Base-by-base conservation (phyloP, 2,329 filamentous ascomycete genomes). In the Pestalotiopsis sp. region DNA sequence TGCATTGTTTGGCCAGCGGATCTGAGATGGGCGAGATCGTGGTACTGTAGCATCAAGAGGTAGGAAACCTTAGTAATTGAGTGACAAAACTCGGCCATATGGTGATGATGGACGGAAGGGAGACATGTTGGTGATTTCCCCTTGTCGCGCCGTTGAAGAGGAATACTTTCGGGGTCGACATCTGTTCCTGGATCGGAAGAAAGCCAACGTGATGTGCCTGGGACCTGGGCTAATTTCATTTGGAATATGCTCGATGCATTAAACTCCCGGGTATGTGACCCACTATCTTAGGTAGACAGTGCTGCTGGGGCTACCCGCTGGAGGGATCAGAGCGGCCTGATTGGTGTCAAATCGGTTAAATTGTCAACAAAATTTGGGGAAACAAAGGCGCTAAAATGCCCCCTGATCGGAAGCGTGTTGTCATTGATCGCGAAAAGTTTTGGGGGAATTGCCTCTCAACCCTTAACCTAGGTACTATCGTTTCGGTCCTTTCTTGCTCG, bases 381-480 rank as follows among this genome's bases (percentile, higher is more conserved):
- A 52, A 20, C 26, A 61, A 7, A 7, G 58, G 58, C 58, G 58
- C 58, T 61, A 61, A 61, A n/a, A 39, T 39, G n/a, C 26, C 58
- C 58, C 58, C 58, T 61, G 38, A 48, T 20, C 38, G 39, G 26
- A 20, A 40, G 35, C 35, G 39, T 63, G 60, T 63, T 63, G 38
- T 63, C 60, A 63, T 48, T 52, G 60, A 63, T 63, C 60, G 60
- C 60, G 35, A 63, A 63, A 63, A 44, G 38, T 63, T 63, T 63
- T 48, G 60, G 39, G 22, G 56, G 26, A n/a, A 48, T 22, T 20
- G 14, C 58, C 65, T 55, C 56, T 52, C 35, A 63, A 52, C 44
- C 44, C 44, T n/a, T 35, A n/a, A n/a, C n/a, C n/a, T n/a, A 35
- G 30, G 30, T 9, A 35, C 30, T 35, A 35, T 35, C 30, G 30